phyloP scores from a whole-genome alignment of 2,329 filamentous ascomycete genomes.

The Hypoxylon rubiginosum region DNA sequence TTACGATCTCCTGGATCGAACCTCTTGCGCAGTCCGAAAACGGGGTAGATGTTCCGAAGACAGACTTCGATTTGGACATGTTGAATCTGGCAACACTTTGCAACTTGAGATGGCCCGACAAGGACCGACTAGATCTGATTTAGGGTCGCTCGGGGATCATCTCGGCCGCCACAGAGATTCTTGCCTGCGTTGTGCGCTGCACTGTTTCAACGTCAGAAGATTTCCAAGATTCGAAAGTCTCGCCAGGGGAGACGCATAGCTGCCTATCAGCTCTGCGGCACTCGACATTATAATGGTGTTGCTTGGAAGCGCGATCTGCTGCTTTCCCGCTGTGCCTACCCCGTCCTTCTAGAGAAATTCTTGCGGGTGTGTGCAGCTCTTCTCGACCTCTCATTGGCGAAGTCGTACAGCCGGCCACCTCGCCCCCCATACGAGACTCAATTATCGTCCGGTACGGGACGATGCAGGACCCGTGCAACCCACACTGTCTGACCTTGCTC shows the following conservation, averaged over 20 bases:
- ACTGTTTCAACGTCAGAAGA: slow-evolving; percentile 39
- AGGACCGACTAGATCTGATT: slow-evolving; percentile 16
- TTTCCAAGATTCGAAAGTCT: slow-evolving; percentile 38
- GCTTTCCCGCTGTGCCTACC: slow-evolving; percentile 35
- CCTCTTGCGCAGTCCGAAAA: not conserved
- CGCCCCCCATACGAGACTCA: slow-evolving; percentile 47
- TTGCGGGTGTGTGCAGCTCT: slow-evolving; percentile 46
- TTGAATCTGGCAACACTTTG: slow-evolving; percentile 14
- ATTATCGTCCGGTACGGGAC: slow-evolving; percentile 52
- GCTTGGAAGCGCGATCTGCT: slow-evolving; percentile 35
- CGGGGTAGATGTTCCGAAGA: not conserved
- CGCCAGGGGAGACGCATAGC: slow-evolving; percentile 41
- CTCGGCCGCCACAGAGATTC: slow-evolving; percentile 45
- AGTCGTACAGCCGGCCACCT: slow-evolving; percentile 35
- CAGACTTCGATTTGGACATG: not conserved
- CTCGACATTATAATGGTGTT: slow-evolving; percentile 43
- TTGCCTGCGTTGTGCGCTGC: slow-evolving; percentile 33
- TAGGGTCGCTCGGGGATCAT: slow-evolving; percentile 38
- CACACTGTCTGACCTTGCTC: slow-evolving; percentile 39
- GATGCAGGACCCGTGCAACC: slow-evolving; percentile 49
- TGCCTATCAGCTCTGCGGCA: slow-evolving; percentile 41
- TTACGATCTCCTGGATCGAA: not conserved
- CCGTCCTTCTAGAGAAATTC: slow-evolving; percentile 34
- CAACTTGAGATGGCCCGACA: slow-evolving; percentile 14
- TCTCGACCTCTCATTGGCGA: slow-evolving; percentile 42